Percentiles rank a stretch among this genome's conserved stretches.
These are phyloP conservation scores for Stephania japonica DNA, from an alignment of 164 flowering plant species.

Conservation along the genomic window DNA sequence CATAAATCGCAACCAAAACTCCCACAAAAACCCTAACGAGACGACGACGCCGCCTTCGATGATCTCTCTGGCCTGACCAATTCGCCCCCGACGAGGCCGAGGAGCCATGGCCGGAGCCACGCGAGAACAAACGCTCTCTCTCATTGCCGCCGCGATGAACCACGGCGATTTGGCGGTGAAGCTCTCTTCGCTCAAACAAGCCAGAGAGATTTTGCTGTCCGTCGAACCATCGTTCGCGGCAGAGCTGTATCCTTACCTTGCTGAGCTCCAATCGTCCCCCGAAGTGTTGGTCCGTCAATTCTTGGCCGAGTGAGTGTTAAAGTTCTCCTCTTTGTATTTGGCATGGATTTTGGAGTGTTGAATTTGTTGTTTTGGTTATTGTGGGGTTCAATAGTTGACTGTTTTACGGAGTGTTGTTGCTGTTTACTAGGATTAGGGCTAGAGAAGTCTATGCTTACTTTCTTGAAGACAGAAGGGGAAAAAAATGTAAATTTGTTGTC, in stretches of 20 bases:
- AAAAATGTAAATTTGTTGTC: not conserved
- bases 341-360: not conserved
- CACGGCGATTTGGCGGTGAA: conserved; percentile 83
- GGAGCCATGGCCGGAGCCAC: conserved; percentile 37
- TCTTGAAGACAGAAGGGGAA: not conserved
- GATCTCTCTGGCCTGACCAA: not conserved
- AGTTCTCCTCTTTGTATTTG: not conserved
- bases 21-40: not conserved
- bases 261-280: conserved; percentile 63
- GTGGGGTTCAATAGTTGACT: not conserved
- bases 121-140: conserved; percentile 66
- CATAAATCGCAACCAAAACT: not conserved
- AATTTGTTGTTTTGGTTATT: not conserved
- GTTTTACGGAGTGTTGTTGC: too few species aligned
- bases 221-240: conserved; percentile 46
- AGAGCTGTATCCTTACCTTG: conserved; percentile 62
- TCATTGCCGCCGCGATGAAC: conserved; percentile 76
- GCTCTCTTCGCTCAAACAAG: conserved; percentile 75
- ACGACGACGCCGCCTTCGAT: not conserved
- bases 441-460: not conserved
- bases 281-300: conserved; percentile 51
- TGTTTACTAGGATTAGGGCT: not conserved
- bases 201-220: conserved; percentile 49
- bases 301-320: conserved; percentile 60
- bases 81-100: not conserved